phyloP scores from a whole-genome alignment of 345 rosid species.

The Lepidium africanum region DNA sequence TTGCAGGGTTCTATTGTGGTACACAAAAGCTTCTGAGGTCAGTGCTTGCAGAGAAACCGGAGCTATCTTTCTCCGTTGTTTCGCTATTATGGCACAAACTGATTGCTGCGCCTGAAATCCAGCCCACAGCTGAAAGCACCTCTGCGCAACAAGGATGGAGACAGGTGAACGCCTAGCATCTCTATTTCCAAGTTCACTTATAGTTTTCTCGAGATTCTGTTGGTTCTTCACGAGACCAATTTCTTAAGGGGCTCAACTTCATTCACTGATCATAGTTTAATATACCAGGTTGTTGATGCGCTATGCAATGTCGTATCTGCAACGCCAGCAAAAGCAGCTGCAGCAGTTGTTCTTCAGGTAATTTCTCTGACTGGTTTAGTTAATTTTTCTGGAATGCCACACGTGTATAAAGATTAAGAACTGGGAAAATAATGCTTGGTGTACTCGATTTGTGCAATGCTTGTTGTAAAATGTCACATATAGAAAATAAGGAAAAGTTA shows the following conservation, averaged over 20 bases:
- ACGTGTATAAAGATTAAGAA: neutral
- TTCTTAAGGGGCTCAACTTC: neutral
- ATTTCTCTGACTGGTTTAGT: slow-evolving; percentile 26
- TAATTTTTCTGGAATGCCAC: neutral
- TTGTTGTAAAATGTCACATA: neutral
- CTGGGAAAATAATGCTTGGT: neutral
- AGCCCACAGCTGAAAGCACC: slow-evolving; percentile 85
- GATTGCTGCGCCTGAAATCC: slow-evolving; percentile 84
- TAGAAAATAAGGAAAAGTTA: neutral
- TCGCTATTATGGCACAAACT: slow-evolving; percentile 90
- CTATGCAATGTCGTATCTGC: slow-evolving; percentile 91
- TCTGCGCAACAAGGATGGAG: slow-evolving; percentile 99
- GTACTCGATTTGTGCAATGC: neutral
- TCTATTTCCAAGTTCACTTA: neutral
- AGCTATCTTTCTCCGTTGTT: slow-evolving; percentile 90
- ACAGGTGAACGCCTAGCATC: slow-evolving; percentile 55
- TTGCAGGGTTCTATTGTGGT: slow-evolving; percentile 74
- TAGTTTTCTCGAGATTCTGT: neutral
- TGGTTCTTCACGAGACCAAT: neutral
- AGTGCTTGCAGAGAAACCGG: slow-evolving; percentile 82
- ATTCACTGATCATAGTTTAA: slow-evolving; percentile 5
- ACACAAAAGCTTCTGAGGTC: slow-evolving; percentile 80
- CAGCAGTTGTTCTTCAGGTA: slow-evolving; percentile 98
- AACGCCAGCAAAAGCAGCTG: slow-evolving; percentile 82
- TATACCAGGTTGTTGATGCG: slow-evolving; percentile 79